These are phyloP conservation scores for Globisporangium cederbergense DNA, from an alignment of 352 stramenopile genomes.

Conservation along the genomic window DNA sequence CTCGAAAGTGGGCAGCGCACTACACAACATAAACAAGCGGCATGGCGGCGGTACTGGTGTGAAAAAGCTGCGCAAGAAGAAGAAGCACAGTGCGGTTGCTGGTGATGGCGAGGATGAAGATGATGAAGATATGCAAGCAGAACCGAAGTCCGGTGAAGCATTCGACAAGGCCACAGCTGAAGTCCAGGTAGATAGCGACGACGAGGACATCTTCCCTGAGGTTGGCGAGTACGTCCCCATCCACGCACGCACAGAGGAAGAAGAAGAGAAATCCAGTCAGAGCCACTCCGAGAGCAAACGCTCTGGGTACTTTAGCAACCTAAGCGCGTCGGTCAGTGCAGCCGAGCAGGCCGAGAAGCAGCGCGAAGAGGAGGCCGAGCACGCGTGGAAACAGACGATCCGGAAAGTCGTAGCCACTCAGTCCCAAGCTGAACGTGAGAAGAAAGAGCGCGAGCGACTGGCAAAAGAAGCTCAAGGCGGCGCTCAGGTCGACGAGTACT, in stretches of 20 bases:
- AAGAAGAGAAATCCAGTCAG: constrained; percentile 1
- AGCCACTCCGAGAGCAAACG: not conserved
- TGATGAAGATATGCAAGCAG: constrained; percentile 3
- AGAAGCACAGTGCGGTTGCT: constrained; percentile 1
- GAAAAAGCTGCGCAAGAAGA: constrained; percentile 50
- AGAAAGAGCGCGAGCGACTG: constrained; percentile 31
- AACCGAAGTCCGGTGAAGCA: not conserved
- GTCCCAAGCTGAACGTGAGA: constrained; percentile 34
- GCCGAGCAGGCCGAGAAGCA: constrained; percentile 36
- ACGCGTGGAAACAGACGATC: constrained; percentile 57
- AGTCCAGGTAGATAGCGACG: constrained; percentile 30
- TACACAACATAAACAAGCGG: constrained; percentile 21
- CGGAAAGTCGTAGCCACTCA: constrained; percentile 53
- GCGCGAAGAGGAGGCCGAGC: constrained; percentile 42
- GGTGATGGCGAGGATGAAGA: constrained; percentile 1
- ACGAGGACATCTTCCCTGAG: constrained; percentile 77
- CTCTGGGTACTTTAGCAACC: constrained; percentile 57
- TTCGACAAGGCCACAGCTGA: not conserved
- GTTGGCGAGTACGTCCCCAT: constrained; percentile 69
- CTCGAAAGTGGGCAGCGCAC: constrained; percentile 30
- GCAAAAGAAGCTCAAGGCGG: constrained; percentile 39
- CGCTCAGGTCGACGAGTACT: constrained; percentile 44
- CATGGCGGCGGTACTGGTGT: constrained; percentile 5
- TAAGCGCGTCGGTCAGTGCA: constrained; percentile 66
- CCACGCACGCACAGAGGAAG: constrained; percentile 34